Base-by-base conservation (phyloP, 768 basidiomycete species). In the Strobilomyces dryophilus region DNA sequence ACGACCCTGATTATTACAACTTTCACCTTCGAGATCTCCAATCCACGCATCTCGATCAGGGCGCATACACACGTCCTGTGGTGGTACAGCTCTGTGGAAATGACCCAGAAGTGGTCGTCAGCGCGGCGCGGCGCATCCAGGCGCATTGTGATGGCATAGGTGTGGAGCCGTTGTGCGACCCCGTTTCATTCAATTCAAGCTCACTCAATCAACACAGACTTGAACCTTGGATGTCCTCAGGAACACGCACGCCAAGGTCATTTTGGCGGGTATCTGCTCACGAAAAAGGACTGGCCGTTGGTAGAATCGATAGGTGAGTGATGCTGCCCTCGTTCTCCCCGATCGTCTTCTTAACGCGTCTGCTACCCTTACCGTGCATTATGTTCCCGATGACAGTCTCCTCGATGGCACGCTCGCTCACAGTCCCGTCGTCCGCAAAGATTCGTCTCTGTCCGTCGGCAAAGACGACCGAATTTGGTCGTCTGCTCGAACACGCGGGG, bases 181-280 rank as follows among this genome's bases (percentile, higher is more conserved):
- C 9, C 31, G 32, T 46, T 35, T 51, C 34, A 12, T 40, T 49
- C 34, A 27, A 14, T 29, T 6, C 41, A 49, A 14, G 40, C 48
- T 49, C 27, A 42, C 18, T 24, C 56, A 40, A 61, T 66, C 55
- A 24, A 24, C 29, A 32, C 57, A 92, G 89, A 91, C 71, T 64
- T 91, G 48, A 92, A 92, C 66, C 77, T 91, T 11, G 89, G 89
- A 15, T 92, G 89, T 65, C 89, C 89, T 21, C 87, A 87, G 60
- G 80, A 84, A 48, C 74, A 77, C 24, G 87, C 89, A 12, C 73
- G 75, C 35, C 78, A 84, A 37, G 81, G 76, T 10, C 87, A 85
- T 60, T 87, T 78, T 61, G 89, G 89, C 3, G 87, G 83, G 17
- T 92, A 90, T 63, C 74, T 92, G n/a, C 76, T 90, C 14, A 78